Conservation (phyloP, 345 rosid species). For the Corymbia maculata region DNA sequence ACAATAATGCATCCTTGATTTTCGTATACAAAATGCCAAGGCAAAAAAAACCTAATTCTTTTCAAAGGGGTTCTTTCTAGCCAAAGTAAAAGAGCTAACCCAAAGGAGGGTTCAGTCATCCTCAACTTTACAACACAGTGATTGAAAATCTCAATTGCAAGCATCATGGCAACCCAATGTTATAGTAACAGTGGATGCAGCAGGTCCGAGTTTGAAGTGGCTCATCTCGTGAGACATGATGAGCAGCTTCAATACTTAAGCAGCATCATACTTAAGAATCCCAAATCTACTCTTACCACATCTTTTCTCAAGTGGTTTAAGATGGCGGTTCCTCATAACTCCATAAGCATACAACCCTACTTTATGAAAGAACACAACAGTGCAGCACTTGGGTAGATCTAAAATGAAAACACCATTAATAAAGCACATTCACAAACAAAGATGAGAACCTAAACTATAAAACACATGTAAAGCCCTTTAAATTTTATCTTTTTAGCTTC, state of each 20-base stretch:
- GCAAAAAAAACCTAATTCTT: neutral
- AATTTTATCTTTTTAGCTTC: neutral
- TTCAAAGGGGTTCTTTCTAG: neutral
- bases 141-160: neutral
- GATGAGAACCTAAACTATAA: neutral
- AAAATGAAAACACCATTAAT: neutral
- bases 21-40: neutral
- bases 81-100: neutral
- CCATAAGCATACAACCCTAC: neutral
- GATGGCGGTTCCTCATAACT: neutral
- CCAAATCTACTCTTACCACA: neutral
- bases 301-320: neutral
- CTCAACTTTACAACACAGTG: neutral
- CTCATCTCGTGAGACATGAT: neutral
- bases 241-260: neutral
- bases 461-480: neutral
- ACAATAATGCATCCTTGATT: neutral
- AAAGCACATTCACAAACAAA: neutral
- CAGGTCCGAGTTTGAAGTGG: neutral
- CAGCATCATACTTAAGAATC: neutral
- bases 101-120: neutral
- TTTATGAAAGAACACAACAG: neutral
- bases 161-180: neutral
- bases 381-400: neutral
- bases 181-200: neutral